Conservation (phyloP, 495 filamentous ascomycete species). For the Aspergillus incahuasiensis region DNA sequence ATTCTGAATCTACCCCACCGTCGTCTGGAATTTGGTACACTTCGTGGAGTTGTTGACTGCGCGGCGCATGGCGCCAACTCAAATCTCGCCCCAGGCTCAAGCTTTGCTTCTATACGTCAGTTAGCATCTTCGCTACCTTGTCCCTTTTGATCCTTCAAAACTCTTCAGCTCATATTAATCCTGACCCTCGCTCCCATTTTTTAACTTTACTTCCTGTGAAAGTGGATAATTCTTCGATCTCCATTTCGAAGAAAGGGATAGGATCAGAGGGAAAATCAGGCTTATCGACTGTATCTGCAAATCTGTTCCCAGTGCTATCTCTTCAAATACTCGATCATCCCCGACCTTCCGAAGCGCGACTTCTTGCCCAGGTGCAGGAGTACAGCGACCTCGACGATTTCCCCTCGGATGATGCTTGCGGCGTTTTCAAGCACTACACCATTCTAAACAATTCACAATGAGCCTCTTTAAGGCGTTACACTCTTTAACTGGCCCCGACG, state of each 20-base stretch:
- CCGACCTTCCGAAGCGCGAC: not conserved
- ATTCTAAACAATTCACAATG: constrained; percentile 19
- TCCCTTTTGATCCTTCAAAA: constrained; percentile 1
- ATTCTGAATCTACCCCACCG: not conserved
- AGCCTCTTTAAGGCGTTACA: constrained; percentile 21
- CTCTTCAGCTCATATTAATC: not conserved
- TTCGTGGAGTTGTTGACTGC: not conserved
- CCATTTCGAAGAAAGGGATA: not conserved
- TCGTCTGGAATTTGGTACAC: not conserved
- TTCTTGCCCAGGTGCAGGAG: not conserved
- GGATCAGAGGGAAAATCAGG: not conserved
- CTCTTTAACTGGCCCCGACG: constrained; percentile 16
- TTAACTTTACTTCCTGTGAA: not conserved
- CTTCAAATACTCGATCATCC: not conserved
- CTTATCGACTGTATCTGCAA: not conserved
- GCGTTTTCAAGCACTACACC: not conserved
- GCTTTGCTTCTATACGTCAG: not conserved
- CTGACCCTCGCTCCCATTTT: not conserved
- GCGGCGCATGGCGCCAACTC: not conserved
- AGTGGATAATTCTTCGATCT: not conserved
- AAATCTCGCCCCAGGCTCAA: not conserved
- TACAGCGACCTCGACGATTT: not conserved
- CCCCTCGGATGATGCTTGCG: constrained; percentile 10
- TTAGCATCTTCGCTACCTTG: not conserved
- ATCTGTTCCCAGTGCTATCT: not conserved